A percentile compares a stretch with the other conserved stretches of the same genome.
Evolutionary conservation across 257 asterid species (phyloP).

Genomic region (Scutellaria baicalensis): DNA sequence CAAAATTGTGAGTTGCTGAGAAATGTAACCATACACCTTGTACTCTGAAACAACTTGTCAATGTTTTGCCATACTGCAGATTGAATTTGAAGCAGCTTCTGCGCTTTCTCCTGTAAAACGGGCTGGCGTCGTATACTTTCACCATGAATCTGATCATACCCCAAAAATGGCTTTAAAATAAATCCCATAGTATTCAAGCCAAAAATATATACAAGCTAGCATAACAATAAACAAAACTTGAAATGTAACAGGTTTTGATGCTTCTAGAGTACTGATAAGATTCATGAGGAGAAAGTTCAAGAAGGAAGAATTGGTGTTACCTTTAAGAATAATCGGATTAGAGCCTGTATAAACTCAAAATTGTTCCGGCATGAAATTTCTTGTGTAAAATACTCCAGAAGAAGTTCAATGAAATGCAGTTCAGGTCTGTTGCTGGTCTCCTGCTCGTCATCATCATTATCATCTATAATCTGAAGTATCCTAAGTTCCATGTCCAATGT

Average conservation of each 20-base stretch:
- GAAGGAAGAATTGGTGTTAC: constrained; percentile 28
- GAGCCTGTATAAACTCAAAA: constrained; percentile 76
- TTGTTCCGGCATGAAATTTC: constrained; percentile 65
- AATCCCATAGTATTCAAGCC: neutral
- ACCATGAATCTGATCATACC: constrained; percentile 65
- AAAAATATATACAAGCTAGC: no score
- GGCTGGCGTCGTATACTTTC: constrained; percentile 62
- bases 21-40: constrained; percentile 79
- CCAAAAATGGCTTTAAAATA: neutral
- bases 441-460: constrained; percentile 54
- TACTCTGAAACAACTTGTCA: constrained; percentile 63
- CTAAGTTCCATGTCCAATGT: constrained; percentile 80
- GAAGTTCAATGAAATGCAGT: constrained; percentile 50
- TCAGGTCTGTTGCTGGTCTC: constrained; percentile 51
- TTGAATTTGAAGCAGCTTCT: constrained; percentile 56
- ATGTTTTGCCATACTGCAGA: constrained; percentile 68
- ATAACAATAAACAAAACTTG: constrained; percentile 4
- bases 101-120: constrained; percentile 55
- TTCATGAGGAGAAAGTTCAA: neutral
- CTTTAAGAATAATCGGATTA: constrained; percentile 73
- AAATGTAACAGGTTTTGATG: no score
- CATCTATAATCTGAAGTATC: constrained; percentile 81
- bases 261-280: neutral
- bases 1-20: constrained; percentile 77
- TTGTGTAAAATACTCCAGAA: constrained; percentile 65